phyloP scores from a whole-genome alignment of 176 grass and related monocot species.

The Aegilops umbellulata region DNA sequence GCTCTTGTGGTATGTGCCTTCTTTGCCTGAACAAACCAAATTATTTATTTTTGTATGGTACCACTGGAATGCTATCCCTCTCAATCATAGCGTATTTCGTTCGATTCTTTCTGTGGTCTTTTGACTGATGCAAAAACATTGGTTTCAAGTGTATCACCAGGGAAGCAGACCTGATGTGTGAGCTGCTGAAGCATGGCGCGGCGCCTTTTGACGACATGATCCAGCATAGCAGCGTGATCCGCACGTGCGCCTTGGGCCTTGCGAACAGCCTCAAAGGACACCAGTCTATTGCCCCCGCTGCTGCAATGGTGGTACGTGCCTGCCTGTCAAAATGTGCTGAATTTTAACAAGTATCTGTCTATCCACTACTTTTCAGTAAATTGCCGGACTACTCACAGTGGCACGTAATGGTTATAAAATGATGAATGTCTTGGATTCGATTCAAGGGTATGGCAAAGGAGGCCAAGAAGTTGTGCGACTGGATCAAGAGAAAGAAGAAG shows the following conservation, averaged over 20 bases:
- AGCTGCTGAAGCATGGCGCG: neutral
- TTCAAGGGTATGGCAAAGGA: neutral
- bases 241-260: neutral
- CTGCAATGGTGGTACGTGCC: constrained; percentile 20
- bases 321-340: neutral
- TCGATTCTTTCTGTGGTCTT: neutral
- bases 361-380: neutral
- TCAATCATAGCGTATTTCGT: neutral
- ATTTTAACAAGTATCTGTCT: neutral
- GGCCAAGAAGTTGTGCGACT: neutral
- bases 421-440: neutral
- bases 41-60: too few relatives aligned
- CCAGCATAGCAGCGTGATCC: neutral
- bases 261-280: neutral
- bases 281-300: neutral
- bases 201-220: neutral
- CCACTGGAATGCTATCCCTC: too few relatives aligned
- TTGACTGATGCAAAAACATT: neutral
- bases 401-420: neutral
- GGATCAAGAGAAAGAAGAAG: neutral
- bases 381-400: neutral
- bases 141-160: neutral
- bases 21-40: neutral
- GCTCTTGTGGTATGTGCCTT: constrained; percentile 27
- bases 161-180: neutral